Percentiles rank a stretch among this genome's conserved stretches.
Evolutionary conservation across 306 rosid genomes (phyloP).

Genomic region (Aeschynomene evenia): DNA sequence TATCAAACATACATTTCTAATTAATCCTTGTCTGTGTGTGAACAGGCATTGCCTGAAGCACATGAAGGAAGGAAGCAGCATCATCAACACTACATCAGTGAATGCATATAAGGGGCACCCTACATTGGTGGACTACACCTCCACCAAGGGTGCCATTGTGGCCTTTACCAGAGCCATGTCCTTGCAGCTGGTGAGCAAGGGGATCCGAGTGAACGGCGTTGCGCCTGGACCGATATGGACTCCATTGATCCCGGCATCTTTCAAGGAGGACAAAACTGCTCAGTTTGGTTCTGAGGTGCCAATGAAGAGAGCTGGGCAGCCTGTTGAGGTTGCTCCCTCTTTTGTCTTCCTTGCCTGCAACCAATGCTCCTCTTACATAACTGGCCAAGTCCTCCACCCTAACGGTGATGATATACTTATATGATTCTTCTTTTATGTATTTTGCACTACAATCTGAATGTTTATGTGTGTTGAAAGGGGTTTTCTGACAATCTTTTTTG

Average conservation of each 20-base stretch:
- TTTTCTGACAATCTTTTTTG: constrained; percentile 9
- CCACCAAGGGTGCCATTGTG: constrained; percentile 79
- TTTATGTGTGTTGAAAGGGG: background rate
- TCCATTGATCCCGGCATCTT: constrained; percentile 55
- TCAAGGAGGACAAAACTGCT: constrained; percentile 32
- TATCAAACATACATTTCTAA: too few species aligned
- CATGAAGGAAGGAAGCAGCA: constrained; percentile 76
- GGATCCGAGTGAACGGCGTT: constrained; percentile 77
- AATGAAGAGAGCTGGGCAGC: constrained; percentile 84
- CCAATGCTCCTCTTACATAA: constrained; percentile 61
- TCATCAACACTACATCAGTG: constrained; percentile 75
- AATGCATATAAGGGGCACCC: constrained; percentile 58
- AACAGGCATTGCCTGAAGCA: constrained; percentile 69
- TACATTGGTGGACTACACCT: constrained; percentile 52
- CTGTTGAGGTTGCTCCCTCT: constrained; percentile 72
- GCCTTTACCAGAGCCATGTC: constrained; percentile 70
- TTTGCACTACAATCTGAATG: background rate
- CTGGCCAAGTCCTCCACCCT: constrained; percentile 89
- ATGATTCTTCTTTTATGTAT: background rate
- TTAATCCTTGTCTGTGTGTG: background rate
- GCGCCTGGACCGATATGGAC: constrained; percentile 94
- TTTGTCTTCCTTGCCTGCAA: constrained; percentile 69
- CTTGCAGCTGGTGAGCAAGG: constrained; percentile 48
- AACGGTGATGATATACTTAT: constrained; percentile 50
- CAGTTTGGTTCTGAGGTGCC: constrained; percentile 49